A percentile compares a stretch with the other conserved stretches of the same genome.
These are phyloP conservation scores for Cordyceps cateniannulata DNA, from an alignment of 2,329 filamentous ascomycete genomes.

Conservation along the genomic window DNA sequence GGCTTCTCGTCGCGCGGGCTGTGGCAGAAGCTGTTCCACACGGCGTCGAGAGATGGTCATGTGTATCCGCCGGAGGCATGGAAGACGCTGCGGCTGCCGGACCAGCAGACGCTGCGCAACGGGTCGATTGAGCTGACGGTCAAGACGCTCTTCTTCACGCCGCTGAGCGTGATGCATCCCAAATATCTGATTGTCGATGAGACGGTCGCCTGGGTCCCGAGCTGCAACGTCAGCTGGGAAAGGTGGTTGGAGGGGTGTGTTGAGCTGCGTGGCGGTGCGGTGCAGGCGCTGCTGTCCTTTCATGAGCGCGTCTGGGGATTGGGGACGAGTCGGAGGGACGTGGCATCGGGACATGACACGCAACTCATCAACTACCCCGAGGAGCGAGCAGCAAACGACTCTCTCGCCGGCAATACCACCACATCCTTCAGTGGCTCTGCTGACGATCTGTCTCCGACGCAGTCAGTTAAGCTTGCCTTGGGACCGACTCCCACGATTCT, in stretches of 20 bases:
- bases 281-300: conserved; percentile 57
- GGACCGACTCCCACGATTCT: conserved; percentile 49
- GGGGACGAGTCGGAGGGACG: conserved; percentile 16
- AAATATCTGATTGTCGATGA: conserved; percentile 75
- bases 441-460: conserved; percentile 20
- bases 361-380: neutral
- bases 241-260: conserved; percentile 79
- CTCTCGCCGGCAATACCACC: neutral
- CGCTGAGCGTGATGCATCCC: conserved; percentile 81
- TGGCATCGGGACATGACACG: neutral
- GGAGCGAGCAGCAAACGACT: neutral
- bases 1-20: conserved; percentile 70
- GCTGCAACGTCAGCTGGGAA: conserved; percentile 83
- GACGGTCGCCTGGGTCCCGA: conserved; percentile 60
- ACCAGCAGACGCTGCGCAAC: conserved; percentile 41
- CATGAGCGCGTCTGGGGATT: conserved; percentile 61
- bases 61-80: conserved; percentile 55
- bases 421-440: neutral
- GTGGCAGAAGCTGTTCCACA: conserved; percentile 69
- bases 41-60: conserved; percentile 54
- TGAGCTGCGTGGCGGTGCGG: conserved; percentile 55
- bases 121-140: conserved; percentile 60
- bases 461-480: conserved; percentile 22
- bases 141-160: conserved; percentile 73
- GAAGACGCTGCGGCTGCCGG: conserved; percentile 59